Evolutionary conservation across 2,329 filamentous ascomycete genomes (phyloP).

Genomic region (Chaetomiaceae sp.): DNA sequence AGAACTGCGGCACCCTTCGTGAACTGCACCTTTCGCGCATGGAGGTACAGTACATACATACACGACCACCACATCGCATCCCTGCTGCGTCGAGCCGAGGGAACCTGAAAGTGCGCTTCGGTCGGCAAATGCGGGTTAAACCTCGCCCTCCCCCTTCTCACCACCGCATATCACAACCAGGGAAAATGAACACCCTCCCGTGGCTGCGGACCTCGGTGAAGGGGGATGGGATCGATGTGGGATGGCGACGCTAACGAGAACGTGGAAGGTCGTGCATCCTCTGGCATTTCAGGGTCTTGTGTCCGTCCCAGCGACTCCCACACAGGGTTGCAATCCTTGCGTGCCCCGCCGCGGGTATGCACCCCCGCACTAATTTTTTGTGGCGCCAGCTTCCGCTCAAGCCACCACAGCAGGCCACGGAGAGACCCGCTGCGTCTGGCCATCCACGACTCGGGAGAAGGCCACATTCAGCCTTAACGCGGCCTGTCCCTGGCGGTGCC

Average conservation of each 20-base stretch:
- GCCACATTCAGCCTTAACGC: slow-evolving; percentile 18
- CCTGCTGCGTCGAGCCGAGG: neutral
- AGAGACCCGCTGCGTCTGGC: slow-evolving; percentile 2
- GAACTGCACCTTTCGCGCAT: too few relatives aligned
- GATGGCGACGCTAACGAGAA: too few relatives aligned
- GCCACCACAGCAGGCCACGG: slow-evolving; percentile 3
- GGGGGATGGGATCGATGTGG: neutral
- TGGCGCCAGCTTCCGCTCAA: slow-evolving; percentile 11
- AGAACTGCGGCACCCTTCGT: too few relatives aligned
- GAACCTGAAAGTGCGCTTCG: neutral
- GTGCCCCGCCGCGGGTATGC: neutral
- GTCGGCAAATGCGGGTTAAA: slow-evolving; percentile 8
- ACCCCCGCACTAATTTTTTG: slow-evolving; percentile 16
- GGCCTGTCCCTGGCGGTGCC: slow-evolving; percentile 7
- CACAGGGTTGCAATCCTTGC: neutral
- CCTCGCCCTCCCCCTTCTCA: too few relatives aligned
- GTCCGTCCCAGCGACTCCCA: too few relatives aligned
- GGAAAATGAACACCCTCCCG: neutral
- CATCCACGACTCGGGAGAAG: slow-evolving; percentile 14
- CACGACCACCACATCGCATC: too few relatives aligned
- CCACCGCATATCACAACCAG: too few relatives aligned
- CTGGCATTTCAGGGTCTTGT: too few relatives aligned
- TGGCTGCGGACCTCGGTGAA: neutral
- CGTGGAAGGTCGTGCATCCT: too few relatives aligned
- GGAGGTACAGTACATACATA: too few relatives aligned